phyloP scores from a whole-genome alignment of 2,329 filamentous ascomycete genomes.

The Alternaria atra region DNA sequence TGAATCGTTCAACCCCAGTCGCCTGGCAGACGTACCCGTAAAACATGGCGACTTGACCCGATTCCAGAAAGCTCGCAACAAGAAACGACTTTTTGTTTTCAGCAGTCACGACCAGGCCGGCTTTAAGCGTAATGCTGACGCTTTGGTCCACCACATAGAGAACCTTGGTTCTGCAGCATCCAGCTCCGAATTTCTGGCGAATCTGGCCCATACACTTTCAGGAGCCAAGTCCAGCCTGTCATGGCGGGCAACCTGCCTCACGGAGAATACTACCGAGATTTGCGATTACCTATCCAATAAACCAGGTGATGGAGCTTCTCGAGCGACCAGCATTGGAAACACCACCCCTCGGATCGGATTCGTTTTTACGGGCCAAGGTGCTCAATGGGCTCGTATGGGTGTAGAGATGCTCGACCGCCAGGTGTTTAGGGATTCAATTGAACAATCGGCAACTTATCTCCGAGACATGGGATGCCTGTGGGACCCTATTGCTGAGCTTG shows the following conservation, averaged over 20 bases:
- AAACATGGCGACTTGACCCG: too few relatives aligned
- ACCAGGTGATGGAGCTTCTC: not conserved
- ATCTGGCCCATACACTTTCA: constrained; percentile 9
- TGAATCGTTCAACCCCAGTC: not conserved
- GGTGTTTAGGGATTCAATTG: not conserved
- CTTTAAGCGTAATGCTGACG: too few relatives aligned
- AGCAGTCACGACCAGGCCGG: not conserved
- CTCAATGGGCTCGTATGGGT: constrained; percentile 35
- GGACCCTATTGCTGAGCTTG: not conserved
- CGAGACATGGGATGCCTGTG: not conserved
- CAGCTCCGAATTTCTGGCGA: constrained; percentile 3
- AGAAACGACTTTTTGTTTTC: not conserved
- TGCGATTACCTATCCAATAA: not conserved
- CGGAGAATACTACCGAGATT: not conserved
- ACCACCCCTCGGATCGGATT: not conserved
- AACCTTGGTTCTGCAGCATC: too few relatives aligned
- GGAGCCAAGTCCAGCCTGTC: not conserved
- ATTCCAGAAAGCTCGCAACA: not conserved
- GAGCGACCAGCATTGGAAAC: not conserved
- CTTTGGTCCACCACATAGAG: too few relatives aligned
- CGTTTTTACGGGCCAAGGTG: constrained; percentile 44
- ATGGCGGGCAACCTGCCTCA: not conserved
- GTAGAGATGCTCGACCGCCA: not conserved
- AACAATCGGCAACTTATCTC: not conserved
- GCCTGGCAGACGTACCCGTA: too few relatives aligned